Evolutionary conservation across 148 eudicot species (phyloP).

Genomic region (Heliosperma pusillum): DNA sequence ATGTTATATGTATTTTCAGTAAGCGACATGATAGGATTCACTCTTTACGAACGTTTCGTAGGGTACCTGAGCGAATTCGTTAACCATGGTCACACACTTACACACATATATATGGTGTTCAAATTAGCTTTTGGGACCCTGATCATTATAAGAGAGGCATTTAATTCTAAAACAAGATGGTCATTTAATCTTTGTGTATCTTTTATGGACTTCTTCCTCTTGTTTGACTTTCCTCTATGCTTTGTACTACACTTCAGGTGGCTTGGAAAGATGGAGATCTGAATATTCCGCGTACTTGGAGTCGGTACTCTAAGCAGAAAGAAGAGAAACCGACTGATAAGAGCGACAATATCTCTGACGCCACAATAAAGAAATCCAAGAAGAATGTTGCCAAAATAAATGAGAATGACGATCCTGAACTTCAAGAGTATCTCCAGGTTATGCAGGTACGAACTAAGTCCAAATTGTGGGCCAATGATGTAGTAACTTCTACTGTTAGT

Average conservation of each 20-base stretch:
- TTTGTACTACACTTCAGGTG: slow-evolving; percentile 37
- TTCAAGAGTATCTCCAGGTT: slow-evolving; percentile 70
- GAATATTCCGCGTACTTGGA: slow-evolving; percentile 84
- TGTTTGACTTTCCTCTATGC: neutral
- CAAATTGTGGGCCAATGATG: slow-evolving; percentile 84
- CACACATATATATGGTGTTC: too few species aligned
- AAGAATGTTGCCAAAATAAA: slow-evolving; percentile 23
- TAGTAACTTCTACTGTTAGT: slow-evolving; percentile 36
- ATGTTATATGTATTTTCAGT: too few species aligned
- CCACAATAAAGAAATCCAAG: slow-evolving; percentile 22
- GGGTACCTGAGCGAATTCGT: too few species aligned
- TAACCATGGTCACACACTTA: too few species aligned
- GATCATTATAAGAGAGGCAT: too few species aligned
- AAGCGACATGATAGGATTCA: too few species aligned
- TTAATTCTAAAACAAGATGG: neutral
- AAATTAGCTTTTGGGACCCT: too few species aligned
- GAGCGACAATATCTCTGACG: slow-evolving; percentile 30
- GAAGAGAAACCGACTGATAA: slow-evolving; percentile 38
- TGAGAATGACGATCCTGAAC: slow-evolving; percentile 49
- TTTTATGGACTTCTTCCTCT: neutral
- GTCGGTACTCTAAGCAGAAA: slow-evolving; percentile 63
- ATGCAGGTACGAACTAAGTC: slow-evolving; percentile 74
- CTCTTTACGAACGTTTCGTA: too few species aligned
- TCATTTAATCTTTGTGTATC: neutral
- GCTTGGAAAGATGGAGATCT: slow-evolving; percentile 84